Evolutionary conservation across 2,329 filamentous ascomycete genomes (phyloP).

Genomic region (Aureobasidium leucospermi): DNA sequence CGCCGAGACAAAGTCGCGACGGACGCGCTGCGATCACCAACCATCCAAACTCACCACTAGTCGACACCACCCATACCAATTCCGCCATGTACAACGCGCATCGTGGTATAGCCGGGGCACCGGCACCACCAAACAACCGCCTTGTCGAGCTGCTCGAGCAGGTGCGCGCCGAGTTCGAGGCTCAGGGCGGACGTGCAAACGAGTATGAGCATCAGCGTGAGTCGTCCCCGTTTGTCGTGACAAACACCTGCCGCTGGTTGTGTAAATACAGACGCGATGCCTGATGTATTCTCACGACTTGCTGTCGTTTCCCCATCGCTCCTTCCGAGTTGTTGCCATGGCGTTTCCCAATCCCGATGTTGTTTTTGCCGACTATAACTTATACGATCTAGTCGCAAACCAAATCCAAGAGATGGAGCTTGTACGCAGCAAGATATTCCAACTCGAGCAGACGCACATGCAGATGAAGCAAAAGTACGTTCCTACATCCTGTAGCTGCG

Average conservation of each 20-base stretch:
- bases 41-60: neutral
- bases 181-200: conserved; percentile 62
- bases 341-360: neutral
- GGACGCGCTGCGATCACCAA: neutral
- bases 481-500: neutral
- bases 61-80: neutral
- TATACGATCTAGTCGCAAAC: conserved; percentile 58
- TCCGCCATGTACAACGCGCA: conserved; percentile 74
- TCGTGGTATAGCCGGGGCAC: conserved; percentile 63
- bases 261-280: neutral
- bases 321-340: neutral
- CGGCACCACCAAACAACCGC: conserved; percentile 58
- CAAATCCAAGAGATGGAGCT: conserved; percentile 95
- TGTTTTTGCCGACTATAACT: conserved; percentile 10
- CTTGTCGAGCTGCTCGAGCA: conserved; percentile 88
- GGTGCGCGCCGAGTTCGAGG: conserved; percentile 85
- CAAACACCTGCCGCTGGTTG: neutral
- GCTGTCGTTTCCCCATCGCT: neutral
- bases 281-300: neutral
- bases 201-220: conserved; percentile 91
- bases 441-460: conserved; percentile 83
- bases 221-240: conserved; percentile 33
- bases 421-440: conserved; percentile 86
- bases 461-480: conserved; percentile 85
- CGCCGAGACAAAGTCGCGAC: no score